Evolutionary conservation across 2,329 filamentous ascomycete genomes (phyloP).

Genomic region (Trichoderma endophyticum): DNA sequence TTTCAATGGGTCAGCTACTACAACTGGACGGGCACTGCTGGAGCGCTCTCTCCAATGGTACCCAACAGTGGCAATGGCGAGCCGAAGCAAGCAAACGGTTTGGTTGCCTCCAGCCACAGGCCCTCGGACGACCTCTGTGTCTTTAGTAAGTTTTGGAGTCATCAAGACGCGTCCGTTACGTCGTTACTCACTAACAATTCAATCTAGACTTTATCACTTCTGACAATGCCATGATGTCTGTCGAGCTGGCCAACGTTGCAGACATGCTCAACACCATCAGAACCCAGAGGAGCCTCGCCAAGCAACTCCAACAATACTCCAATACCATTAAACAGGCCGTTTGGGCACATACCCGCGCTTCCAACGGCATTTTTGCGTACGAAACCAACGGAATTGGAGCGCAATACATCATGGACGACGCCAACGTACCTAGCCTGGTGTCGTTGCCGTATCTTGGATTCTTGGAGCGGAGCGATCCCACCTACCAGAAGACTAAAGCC

Average conservation of each 20-base stretch:
- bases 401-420: conserved; percentile 50
- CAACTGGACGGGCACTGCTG: conserved; percentile 30
- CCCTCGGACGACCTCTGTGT: conserved; percentile 82
- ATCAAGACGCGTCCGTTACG: too few species aligned
- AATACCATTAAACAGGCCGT: conserved; percentile 71
- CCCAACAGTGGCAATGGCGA: conserved; percentile 72
- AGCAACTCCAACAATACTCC: conserved; percentile 37
- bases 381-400: conserved; percentile 74
- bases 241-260: conserved; percentile 55
- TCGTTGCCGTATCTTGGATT: conserved; percentile 64
- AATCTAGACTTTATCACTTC: conserved; percentile 45
- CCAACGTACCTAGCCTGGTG: conserved; percentile 66
- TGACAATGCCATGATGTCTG: conserved; percentile 40
- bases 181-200: background rate
- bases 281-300: conserved; percentile 60
- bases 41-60: conserved; percentile 37
- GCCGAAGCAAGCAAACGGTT: conserved; percentile 70
- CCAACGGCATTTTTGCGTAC: conserved; percentile 68
- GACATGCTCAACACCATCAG: conserved; percentile 65
- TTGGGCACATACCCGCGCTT: conserved; percentile 39
- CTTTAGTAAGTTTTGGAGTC: conserved; percentile 38
- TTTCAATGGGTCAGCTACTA: conserved; percentile 30
- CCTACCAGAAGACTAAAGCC: conserved; percentile 75
- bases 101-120: conserved; percentile 76
- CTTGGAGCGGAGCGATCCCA: conserved; percentile 52